phyloP scores from a whole-genome alignment of 768 basidiomycete species.

The Mycena maculata region DNA sequence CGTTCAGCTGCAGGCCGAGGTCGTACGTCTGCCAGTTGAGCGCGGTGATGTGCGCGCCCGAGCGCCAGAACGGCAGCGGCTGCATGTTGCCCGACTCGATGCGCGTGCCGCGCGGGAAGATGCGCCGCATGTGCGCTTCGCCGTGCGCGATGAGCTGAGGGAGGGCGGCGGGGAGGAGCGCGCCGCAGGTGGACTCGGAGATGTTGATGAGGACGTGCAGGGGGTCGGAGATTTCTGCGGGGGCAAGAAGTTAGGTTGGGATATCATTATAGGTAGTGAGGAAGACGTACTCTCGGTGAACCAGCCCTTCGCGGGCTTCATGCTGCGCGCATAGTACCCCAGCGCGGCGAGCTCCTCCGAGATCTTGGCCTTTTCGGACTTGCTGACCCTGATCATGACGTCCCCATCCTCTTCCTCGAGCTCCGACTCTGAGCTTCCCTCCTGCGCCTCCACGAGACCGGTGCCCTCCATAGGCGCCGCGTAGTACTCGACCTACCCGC shows the following conservation, averaged over 20 bases:
- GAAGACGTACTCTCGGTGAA: conserved; percentile 48
- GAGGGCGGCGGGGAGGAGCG: conserved; percentile 53
- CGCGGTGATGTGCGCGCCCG: conserved; percentile 66
- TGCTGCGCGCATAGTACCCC: conserved; percentile 70
- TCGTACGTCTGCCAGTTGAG: conserved; percentile 77
- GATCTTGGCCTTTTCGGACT: conserved; percentile 47
- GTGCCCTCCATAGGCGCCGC: conserved; percentile 43
- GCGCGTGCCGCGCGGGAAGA: conserved; percentile 69
- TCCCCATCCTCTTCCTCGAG: conserved; percentile 43
- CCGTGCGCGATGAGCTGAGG: conserved; percentile 55
- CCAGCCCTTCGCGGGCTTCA: conserved; percentile 70
- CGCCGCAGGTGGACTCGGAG: conserved; percentile 60
- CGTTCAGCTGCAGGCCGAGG: conserved; percentile 68
- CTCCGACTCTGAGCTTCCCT: conserved; percentile 38
- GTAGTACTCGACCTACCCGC: conserved; percentile 65
- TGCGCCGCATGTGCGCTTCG: conserved; percentile 59
- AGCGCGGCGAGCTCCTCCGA: conserved; percentile 64
- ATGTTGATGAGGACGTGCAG: conserved; percentile 70
- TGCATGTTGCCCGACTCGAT: conserved; percentile 66
- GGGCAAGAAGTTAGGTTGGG: background rate
- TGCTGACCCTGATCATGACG: conserved; percentile 28
- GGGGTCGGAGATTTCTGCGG: conserved; percentile 53
- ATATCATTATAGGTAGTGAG: background rate
- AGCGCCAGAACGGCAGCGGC: conserved; percentile 64
- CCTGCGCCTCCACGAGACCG: conserved; percentile 35